Conservation (phyloP, 2,329 filamentous ascomycete species). For the Teratosphaeria nubilosa region DNA sequence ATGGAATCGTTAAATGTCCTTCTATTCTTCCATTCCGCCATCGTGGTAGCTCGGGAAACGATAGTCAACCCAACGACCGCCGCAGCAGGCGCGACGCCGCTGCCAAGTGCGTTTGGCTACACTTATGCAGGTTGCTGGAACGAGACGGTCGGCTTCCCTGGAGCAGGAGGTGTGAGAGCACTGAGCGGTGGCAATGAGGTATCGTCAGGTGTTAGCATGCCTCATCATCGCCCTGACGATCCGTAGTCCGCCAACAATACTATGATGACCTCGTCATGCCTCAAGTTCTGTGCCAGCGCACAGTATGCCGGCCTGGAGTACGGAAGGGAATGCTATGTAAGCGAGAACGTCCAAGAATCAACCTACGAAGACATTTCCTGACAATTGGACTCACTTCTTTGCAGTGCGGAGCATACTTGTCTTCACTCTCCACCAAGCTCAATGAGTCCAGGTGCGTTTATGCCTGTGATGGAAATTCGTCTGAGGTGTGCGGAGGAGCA, state of each 20-base stretch:
- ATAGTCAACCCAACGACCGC: conserved; percentile 21
- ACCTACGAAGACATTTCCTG: neutral
- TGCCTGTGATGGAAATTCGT: conserved; percentile 44
- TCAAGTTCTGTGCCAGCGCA: conserved; percentile 39
- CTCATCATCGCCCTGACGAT: neutral
- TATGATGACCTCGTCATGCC: conserved; percentile 45
- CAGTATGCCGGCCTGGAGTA: conserved; percentile 48
- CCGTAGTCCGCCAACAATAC: conserved; percentile 26
- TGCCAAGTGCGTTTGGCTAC: conserved; percentile 28
- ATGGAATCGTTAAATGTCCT: neutral
- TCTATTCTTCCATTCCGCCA: neutral
- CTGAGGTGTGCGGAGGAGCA: conserved; percentile 45
- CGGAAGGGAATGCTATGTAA: conserved; percentile 7
- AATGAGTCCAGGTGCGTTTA: conserved; percentile 40
- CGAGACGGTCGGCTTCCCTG: conserved; percentile 38
- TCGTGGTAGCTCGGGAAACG: conserved; percentile 6
- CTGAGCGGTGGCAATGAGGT: conserved; percentile 32
- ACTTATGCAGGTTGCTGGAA: conserved; percentile 49
- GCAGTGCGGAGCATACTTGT: conserved; percentile 47
- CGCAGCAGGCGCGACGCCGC: conserved; percentile 12
- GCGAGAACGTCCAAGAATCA: neutral
- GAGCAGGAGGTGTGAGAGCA: conserved; percentile 35
- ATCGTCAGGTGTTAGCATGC: neutral
- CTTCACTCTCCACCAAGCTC: conserved; percentile 37
- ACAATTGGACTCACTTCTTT: conserved; percentile 41